Conservation (phyloP, 2,329 filamentous ascomycete species). For the Colletotrichum costaricense region DNA sequence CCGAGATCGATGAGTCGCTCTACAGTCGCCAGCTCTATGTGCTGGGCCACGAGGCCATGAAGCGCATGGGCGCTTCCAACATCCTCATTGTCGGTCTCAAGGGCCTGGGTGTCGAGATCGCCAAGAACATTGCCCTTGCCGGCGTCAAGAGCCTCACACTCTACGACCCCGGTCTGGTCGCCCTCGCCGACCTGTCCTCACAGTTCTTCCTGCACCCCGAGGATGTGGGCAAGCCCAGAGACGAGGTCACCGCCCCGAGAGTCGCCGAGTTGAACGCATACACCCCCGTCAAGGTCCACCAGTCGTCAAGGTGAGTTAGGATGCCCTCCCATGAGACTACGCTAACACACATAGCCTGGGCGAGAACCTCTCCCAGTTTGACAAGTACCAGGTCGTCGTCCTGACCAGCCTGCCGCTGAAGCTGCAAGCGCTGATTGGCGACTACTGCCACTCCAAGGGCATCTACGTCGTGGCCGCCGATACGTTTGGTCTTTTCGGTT, state of each 20-base stretch:
- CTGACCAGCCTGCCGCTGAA: conserved; percentile 86
- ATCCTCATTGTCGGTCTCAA: conserved; percentile 92
- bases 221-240: conserved; percentile 93
- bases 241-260: conserved; percentile 85
- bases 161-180: conserved; percentile 86
- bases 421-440: conserved; percentile 84
- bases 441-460: conserved; percentile 93
- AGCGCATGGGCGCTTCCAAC: conserved; percentile 97
- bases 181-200: conserved; percentile 90
- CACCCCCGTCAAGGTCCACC: conserved; percentile 86
- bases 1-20: conserved; percentile 78
- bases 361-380: conserved; percentile 82
- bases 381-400: conserved; percentile 93
- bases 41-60: conserved; percentile 87
- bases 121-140: conserved; percentile 97
- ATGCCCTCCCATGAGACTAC: too few species aligned
- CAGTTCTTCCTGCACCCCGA: conserved; percentile 94
- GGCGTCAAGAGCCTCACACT: conserved; percentile 97
- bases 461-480: conserved; percentile 91
- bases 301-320: conserved; percentile 62
- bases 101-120: conserved; percentile 96
- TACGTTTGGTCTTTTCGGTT: conserved; percentile 93
- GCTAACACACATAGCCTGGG: conserved; percentile 67
- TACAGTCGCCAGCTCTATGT: conserved; percentile 82
- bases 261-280: conserved; percentile 97